Base-by-base conservation (phyloP, 192 early-diverging fungal genomes). In the Chytriomyces sp. region DNA sequence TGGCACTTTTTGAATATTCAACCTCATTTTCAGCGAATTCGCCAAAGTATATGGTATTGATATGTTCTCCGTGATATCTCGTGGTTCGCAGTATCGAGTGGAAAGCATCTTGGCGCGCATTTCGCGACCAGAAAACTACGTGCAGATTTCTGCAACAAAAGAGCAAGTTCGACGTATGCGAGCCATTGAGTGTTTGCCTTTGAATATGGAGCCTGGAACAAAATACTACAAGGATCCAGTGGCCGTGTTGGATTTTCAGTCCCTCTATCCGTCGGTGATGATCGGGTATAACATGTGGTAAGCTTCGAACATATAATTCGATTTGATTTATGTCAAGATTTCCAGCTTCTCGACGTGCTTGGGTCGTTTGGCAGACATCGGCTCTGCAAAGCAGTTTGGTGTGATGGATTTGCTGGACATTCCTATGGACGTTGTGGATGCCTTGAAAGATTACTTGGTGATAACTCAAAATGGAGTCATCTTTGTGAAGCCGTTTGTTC, bases 221-320 rank as follows among this genome's bases (percentile, higher is more conserved):
- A 73, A 82, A 26, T 93, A 93, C 67, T 98, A 94, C 79, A 89
- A 80, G 17, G 89, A 90, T 74, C 96, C 96, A 4, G 68, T 96
- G 28, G 76, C 94, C 1, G 93, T 98, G 4, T 79, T 96, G 33
- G 96, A 98, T 79, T 98, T 97, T 57, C 95, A 96, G 74, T 92
- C 90, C 54, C 79, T 98, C 19, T 98, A 98, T 62, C 96, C 96
- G 22, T 94, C 92, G 69, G 83, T 98, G 17, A 95, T 98, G 90
- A 96, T 97, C 75, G 96, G 94, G 0, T 98, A 95, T 80, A 98
- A 98, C 75, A 93, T 92, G 52, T 98, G 96, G 84, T 86, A 64
- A 26, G 60, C 64, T 56, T 34, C n/a, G n/a, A n/a, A n/a, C n/a
- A n/a, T n/a, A n/a, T n/a, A n/a, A n/a, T n/a, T n/a, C n/a, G n/a